Evolutionary conservation across 495 filamentous ascomycete species (phyloP).

Genomic region (Articulospora tetracladia): DNA sequence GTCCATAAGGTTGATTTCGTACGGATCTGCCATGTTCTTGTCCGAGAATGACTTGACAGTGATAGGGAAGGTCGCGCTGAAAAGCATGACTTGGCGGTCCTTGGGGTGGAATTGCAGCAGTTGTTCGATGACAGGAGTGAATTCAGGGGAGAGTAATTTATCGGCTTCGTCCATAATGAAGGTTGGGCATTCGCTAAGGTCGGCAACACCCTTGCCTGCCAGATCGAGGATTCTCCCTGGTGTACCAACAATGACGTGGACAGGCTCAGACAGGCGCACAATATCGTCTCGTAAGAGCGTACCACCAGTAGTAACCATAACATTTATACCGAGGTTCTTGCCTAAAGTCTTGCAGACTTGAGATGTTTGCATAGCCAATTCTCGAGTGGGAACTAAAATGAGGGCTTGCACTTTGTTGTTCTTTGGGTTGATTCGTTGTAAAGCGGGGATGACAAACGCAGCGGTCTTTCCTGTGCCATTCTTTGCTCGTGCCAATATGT

Average conservation of each 20-base stretch:
- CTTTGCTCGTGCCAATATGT: slow-evolving; percentile 94
- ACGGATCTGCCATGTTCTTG: slow-evolving; percentile 92
- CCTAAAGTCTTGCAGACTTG: slow-evolving; percentile 98
- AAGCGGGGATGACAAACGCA: slow-evolving; percentile 92
- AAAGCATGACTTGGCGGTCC: slow-evolving; percentile 97
- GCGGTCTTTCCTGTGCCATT: slow-evolving; percentile 99
- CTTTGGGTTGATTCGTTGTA: slow-evolving; percentile 94
- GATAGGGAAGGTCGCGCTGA: slow-evolving; percentile 94
- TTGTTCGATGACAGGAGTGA: slow-evolving; percentile 95
- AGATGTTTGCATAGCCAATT: slow-evolving; percentile 97
- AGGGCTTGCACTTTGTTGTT: slow-evolving; percentile 91
- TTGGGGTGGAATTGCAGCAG: slow-evolving; percentile 89
- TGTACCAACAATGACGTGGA: slow-evolving; percentile 97
- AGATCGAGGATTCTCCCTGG: slow-evolving; percentile 93
- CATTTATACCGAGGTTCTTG: slow-evolving; percentile 93
- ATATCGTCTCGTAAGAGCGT: slow-evolving; percentile 95
- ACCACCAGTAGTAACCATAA: slow-evolving; percentile 98
- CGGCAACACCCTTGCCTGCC: slow-evolving; percentile 90
- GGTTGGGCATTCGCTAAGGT: slow-evolving; percentile 92
- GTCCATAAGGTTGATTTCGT: slow-evolving; percentile 99
- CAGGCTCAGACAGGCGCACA: slow-evolving; percentile 85
- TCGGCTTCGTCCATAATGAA: slow-evolving; percentile 99
- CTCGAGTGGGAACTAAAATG: slow-evolving; percentile 93
- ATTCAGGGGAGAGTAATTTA: slow-evolving; percentile 93
- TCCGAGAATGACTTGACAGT: slow-evolving; percentile 98